Conservation (phyloP, 2,329 filamentous ascomycete species). For the Pyrenophora seminiperda region DNA sequence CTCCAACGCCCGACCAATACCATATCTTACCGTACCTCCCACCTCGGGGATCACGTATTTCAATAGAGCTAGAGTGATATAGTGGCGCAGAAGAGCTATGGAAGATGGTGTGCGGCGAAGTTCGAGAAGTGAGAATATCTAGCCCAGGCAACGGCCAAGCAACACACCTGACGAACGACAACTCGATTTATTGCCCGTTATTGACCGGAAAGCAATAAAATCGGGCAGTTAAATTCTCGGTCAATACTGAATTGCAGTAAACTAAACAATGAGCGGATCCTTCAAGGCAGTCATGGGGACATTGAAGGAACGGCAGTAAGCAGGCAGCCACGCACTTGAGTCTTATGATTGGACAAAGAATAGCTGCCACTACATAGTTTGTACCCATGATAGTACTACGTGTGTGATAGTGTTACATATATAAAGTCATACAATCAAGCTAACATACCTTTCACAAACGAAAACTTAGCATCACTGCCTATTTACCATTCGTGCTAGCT, state of each 20-base stretch:
- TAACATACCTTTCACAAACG: too few species aligned
- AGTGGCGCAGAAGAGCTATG: not conserved
- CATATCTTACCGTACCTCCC: too few species aligned
- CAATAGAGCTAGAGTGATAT: not conserved
- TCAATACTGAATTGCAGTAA: not conserved
- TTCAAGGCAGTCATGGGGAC: not conserved
- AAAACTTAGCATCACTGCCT: too few species aligned
- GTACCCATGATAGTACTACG: too few species aligned
- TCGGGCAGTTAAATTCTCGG: not conserved
- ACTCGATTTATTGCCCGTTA: not conserved
- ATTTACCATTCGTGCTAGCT: too few species aligned
- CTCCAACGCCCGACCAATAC: too few species aligned
- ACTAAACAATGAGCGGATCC: too few species aligned
- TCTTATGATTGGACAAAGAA: not conserved
- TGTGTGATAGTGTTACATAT: too few species aligned
- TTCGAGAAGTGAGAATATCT: not conserved
- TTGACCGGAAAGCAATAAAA: not conserved
- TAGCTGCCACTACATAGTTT: too few species aligned
- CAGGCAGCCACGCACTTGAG: not conserved
- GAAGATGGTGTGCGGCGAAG: not conserved
- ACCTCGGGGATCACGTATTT: too few species aligned
- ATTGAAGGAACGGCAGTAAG: not conserved
- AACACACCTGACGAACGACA: not conserved
- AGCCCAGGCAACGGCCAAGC: not conserved
- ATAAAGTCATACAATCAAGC: too few species aligned